Base-by-base conservation (phyloP, 2,329 filamentous ascomycete species). In the Phialophora macrospora region DNA sequence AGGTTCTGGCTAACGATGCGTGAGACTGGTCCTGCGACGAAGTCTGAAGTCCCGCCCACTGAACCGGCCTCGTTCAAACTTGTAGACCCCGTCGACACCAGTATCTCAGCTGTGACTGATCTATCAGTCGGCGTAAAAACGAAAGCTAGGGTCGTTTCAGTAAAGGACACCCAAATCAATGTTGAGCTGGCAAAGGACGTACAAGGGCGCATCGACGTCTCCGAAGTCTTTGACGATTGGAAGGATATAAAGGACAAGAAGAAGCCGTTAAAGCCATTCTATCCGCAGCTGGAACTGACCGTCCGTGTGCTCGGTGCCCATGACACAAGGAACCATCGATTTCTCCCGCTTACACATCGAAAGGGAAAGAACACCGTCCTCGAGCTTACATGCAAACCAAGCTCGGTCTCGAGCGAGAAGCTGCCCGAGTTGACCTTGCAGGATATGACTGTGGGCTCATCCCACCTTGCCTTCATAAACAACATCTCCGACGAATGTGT, bases 141-240 rank as follows among this genome's bases (percentile, higher is more conserved):
- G 7, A 92, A 91, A 74, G 94, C 91, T 46, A 89, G 85, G 72
- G 86, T 99, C 52, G 85, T 86, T n/a, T 92, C 92, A 0, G 82
- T 97, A 74, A 97, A 96, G 78, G 89, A 89, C 56, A 97, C 94
- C 0, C 95, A 99, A 76, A 82, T 98, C 62, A 98, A 98, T 71
- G 92, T 99, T 5, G 87, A 91, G 71, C 84, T 98, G 58, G 90
- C 92, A 51, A 92, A 96, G 74, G 92, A 93, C 70, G 84, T 96
- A 8, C 91, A 96, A 75, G 95, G 94, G n/a, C 91, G 95, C 20
- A 88, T 99, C 66, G 94, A 97, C 74, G 87, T 95, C 5, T 96
- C 95, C 0, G 92, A 98, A 76, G 80, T 93, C 12, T 99, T 96
- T 75, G 91, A 97, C 76, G 84, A 83, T 11, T 97, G 90, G 89